Conservation (phyloP, 192 early-diverging fungal genomes). For the Mycoemilia scoparia region DNA sequence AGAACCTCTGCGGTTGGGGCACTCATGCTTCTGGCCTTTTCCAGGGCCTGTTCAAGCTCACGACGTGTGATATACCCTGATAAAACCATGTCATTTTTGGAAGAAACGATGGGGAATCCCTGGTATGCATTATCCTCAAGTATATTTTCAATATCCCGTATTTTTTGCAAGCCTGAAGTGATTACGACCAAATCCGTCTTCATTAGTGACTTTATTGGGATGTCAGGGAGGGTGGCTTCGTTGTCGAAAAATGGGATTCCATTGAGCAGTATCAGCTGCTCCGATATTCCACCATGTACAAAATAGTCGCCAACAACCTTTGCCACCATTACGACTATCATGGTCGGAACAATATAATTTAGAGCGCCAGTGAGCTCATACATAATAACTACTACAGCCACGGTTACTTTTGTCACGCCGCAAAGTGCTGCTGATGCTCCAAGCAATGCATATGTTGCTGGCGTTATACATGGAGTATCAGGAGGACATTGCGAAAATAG, state of each 20-base stretch:
- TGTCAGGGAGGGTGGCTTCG: slow-evolving; percentile 42
- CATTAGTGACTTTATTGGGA: slow-evolving; percentile 8
- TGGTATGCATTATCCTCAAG: slow-evolving; percentile 33
- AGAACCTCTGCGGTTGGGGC: not conserved
- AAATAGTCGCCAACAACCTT: slow-evolving; percentile 56
- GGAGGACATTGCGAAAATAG: slow-evolving; percentile 63
- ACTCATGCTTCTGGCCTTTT: too few relatives aligned
- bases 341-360: slow-evolving; percentile 64
- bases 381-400: slow-evolving; percentile 90
- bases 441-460: slow-evolving; percentile 86
- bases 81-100: slow-evolving; percentile 33
- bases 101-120: slow-evolving; percentile 63
- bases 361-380: slow-evolving; percentile 94
- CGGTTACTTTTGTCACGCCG: slow-evolving; percentile 75
- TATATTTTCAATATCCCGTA: slow-evolving; percentile 30
- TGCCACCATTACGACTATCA: slow-evolving; percentile 63
- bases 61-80: slow-evolving; percentile 52
- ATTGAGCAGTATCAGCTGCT: slow-evolving; percentile 59
- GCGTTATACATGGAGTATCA: slow-evolving; percentile 72
- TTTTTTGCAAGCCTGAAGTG: slow-evolving; percentile 31
- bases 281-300: slow-evolving; percentile 54
- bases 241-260: slow-evolving; percentile 64
- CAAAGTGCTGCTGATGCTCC: slow-evolving; percentile 79
- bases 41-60: slow-evolving; percentile 6
- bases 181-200: slow-evolving; percentile 23